Conservation (phyloP, 257 asterid species). For the Apocynum venetum region DNA sequence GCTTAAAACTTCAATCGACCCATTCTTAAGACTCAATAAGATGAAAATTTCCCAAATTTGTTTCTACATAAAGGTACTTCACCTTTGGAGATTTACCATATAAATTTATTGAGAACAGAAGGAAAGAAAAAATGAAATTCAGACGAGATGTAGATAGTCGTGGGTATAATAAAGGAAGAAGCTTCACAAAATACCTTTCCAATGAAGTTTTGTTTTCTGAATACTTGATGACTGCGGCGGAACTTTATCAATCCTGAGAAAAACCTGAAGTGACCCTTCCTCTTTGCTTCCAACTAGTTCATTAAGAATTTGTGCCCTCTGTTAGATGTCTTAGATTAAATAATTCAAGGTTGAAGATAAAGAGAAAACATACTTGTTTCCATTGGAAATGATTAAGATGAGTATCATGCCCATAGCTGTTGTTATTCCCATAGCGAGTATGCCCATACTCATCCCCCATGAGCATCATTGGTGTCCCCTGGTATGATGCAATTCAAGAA, state of each 20-base stretch:
- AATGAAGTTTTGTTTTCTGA: constrained; percentile 61
- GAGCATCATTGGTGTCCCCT: constrained; percentile 99
- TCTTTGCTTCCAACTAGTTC: constrained; percentile 75
- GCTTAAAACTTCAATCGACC: neutral
- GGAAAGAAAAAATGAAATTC: neutral
- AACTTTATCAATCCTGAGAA: constrained; percentile 83
- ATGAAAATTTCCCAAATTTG: neutral
- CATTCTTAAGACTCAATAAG: neutral
- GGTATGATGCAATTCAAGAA: constrained; percentile 23
- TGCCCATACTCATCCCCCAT: constrained; percentile 99
- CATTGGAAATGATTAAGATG: constrained; percentile 88
- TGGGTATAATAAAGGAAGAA: neutral
- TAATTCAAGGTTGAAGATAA: constrained; percentile 6
- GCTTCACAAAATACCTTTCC: constrained; percentile 52
- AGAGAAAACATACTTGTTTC: constrained; percentile 56
- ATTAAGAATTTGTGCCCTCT: constrained; percentile 22
- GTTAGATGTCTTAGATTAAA: constrained; percentile 10
- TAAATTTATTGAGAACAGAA: neutral
- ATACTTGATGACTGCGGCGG: constrained; percentile 50
- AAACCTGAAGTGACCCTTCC: constrained; percentile 67
- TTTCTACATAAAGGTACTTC: neutral
- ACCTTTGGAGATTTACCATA: neutral
- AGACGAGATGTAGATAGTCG: neutral
- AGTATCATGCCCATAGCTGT: constrained; percentile 95
- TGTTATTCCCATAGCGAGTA: constrained; percentile 90